These are phyloP conservation scores for Eimeria praecox DNA, from an alignment of 169 alveolate genomes.

Conservation along the genomic window DNA sequence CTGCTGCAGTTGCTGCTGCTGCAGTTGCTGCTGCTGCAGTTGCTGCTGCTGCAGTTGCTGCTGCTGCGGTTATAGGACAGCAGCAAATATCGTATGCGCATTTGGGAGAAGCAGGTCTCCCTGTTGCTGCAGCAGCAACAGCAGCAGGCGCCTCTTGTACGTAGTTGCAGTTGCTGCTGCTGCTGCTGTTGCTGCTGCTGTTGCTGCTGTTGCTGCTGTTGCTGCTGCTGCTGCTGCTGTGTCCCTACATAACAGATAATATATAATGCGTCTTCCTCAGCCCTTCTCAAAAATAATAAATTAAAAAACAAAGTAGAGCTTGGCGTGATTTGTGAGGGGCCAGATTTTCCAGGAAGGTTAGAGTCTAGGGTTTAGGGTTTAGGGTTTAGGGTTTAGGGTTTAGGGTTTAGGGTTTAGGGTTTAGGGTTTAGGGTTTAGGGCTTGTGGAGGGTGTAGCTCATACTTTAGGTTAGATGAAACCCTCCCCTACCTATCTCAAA, in stretches of 20 bases:
- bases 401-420: background rate
- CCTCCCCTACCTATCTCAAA: background rate
- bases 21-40: background rate
- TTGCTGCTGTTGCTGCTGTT: background rate
- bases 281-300: background rate
- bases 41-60: slow-evolving; percentile 56
- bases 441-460: background rate
- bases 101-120: background rate
- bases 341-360: background rate
- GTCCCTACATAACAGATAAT: background rate
- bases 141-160: too few relatives aligned
- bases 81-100: background rate
- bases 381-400: slow-evolving; percentile 39
- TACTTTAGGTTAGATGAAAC: background rate
- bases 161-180: background rate
- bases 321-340: too few relatives aligned
- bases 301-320: too few relatives aligned
- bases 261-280: background rate
- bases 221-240: slow-evolving; percentile 17
- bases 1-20: background rate
- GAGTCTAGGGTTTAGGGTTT: background rate
- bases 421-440: slow-evolving; percentile 36
- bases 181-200: slow-evolving; percentile 20
- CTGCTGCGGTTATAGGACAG: background rate
- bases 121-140: background rate